phyloP scores from a whole-genome alignment of 257 asterid genomes.

The Capsicum baccatum region DNA sequence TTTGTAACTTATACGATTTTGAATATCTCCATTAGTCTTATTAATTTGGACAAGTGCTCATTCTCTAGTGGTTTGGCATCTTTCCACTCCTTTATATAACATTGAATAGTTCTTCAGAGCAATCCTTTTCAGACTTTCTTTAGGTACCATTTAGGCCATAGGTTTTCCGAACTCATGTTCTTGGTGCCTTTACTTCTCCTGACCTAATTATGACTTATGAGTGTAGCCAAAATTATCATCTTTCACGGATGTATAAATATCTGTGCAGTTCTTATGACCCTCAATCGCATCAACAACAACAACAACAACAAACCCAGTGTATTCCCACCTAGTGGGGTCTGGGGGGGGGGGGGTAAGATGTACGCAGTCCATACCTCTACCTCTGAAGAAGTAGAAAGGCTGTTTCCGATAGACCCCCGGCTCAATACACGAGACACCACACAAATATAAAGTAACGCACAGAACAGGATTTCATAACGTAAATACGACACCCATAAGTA shows the following conservation, averaged over 20 bases:
- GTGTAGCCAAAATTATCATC: background rate
- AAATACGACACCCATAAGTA: too few species aligned
- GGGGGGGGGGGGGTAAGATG: too few species aligned
- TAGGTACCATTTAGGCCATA: background rate
- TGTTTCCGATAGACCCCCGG: too few species aligned
- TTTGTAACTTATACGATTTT: background rate
- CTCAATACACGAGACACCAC: too few species aligned
- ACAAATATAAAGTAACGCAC: too few species aligned
- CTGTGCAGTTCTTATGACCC: background rate
- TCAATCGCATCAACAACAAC: too few species aligned
- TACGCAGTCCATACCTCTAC: too few species aligned
- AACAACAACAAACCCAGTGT: too few species aligned
- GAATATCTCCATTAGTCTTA: background rate
- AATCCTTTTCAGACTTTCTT: background rate
- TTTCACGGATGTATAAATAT: background rate
- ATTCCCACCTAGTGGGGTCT: too few species aligned
- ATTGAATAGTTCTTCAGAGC: background rate
- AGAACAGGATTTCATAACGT: too few species aligned
- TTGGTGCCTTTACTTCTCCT: slow-evolving; percentile 12
- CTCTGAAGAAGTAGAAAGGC: too few species aligned
- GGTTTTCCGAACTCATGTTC: background rate
- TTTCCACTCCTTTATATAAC: background rate
- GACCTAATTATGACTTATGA: background rate
- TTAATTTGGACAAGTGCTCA: background rate
- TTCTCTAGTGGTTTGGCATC: background rate